These are phyloP conservation scores for Colletotrichum karsti DNA, from an alignment of 2,329 filamentous ascomycete genomes.

Conservation along the genomic window DNA sequence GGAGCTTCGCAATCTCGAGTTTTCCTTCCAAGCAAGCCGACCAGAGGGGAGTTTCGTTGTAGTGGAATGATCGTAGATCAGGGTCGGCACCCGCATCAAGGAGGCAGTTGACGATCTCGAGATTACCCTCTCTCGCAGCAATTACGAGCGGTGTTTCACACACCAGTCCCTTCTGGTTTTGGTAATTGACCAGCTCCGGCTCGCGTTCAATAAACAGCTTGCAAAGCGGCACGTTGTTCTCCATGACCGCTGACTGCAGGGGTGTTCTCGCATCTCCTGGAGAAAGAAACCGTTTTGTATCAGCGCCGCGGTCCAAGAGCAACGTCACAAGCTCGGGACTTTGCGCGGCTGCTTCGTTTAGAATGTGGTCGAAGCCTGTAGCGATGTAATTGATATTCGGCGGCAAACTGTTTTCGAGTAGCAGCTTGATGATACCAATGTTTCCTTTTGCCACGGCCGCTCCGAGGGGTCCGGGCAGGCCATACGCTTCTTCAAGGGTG, in stretches of 20 bases:
- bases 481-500: conserved; percentile 32
- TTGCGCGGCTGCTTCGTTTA: conserved; percentile 17
- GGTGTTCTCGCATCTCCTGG: conserved; percentile 13
- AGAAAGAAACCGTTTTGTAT: conserved; percentile 25
- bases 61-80: conserved; percentile 16
- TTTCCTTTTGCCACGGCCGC: conserved; percentile 7
- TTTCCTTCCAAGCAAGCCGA: conserved; percentile 24
- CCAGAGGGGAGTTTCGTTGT: conserved; percentile 30
- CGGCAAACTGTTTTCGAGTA: conserved; percentile 29
- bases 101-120: conserved; percentile 27
- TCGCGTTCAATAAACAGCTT: conserved; percentile 31
- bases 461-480: conserved; percentile 20
- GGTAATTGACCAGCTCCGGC: conserved; percentile 30
- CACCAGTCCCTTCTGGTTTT: conserved; percentile 20
- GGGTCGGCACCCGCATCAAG: conserved; percentile 31
- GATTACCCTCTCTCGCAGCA: conserved; percentile 25
- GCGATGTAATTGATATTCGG: conserved; percentile 29
- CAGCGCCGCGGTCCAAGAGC: conserved; percentile 31
- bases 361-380: conserved; percentile 6
- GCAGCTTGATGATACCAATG: conserved; percentile 18
- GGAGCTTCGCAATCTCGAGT: conserved; percentile 27
- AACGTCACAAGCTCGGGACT: conserved; percentile 26
- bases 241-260: conserved; percentile 29
- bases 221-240: conserved; percentile 26
- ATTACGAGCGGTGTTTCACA: conserved; percentile 30